Base-by-base conservation (phyloP, 352 stramenopile species). In the Globisporangium cederbergense region DNA sequence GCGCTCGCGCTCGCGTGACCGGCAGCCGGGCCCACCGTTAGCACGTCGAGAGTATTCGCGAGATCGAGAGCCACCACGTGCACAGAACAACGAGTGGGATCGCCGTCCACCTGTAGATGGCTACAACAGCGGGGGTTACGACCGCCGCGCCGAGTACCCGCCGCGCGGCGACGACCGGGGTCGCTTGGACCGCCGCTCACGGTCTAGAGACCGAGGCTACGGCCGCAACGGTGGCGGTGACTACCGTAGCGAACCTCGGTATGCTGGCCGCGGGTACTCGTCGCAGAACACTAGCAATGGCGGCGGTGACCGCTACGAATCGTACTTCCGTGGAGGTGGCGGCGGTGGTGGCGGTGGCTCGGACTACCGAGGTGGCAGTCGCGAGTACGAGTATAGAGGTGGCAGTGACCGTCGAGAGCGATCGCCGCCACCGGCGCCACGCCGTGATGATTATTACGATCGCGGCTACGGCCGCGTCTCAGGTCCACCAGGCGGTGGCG, bases 391-490 rank as follows among this genome's bases (percentile, higher is more conserved):
- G 10, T 43, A 62, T 18, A 75, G 58, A 69, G 45, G 66, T 59
- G 32, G 68, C 18, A 56, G 38, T 62, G 40, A 50, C 58, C 56
- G 66, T 43, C 42, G 63, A 58, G 54, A 62, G 18, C 61, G 73
- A 58, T 55, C 62, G 14, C 46, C 54, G 36, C 62, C 51, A 22
- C 62, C 51, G 16, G 4, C 42, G 22, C 40, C 20, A 7, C 58
- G 51, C 50, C 49, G 64, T 4, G 59, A 66, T 40, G 52, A 69
- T 25, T 61, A 61, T 53, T 65, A 62, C 40, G 58, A 65, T 42
- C 64, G 64, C 16, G 77, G 77, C 16, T 84, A 84, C 56, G 66
- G 76, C 62, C 72, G 72, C n/a, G 56, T 62, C 32, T 13, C 54
- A 5, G 54, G 53, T 52, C 52, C 60, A 7, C 45, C 73, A 6